Evolutionary conservation across 352 stramenopile genomes (phyloP), one percentile per base, ranked within the genome.

Genomic region (Pythium oligandrum): DNA sequence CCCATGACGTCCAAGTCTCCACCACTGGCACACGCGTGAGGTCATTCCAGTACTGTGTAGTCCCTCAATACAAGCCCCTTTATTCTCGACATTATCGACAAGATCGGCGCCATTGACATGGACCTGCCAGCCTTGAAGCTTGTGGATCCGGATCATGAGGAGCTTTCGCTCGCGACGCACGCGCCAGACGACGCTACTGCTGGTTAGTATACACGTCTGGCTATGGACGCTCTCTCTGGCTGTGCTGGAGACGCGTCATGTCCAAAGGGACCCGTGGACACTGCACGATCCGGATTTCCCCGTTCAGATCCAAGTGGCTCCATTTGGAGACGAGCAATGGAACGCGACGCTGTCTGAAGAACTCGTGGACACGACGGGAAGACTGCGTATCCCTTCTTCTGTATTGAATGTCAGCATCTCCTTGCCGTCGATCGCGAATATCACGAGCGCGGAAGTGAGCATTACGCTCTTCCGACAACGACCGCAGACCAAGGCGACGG

Each of bases 291-390:
- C 70, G 1, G 63, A 57, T 26, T 71, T 75, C 48, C 45, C 57
- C 0, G 63, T 78, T 3, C 35, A 44, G 31, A 53, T 78, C 33
- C 46, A 31, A 31, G 46, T 78, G 53, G 44, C 57, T 42, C 59
- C 70, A n/a, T 75, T 64, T 12, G 66, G 61, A 9, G 69, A 78
- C 49, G 57, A 62, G n/a, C n/a, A 57, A 30, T 71, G 59, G 65
- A 48, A 45, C 11, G 31, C 40, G 6, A 43, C 9, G 3, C 33
- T 9, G 12, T 35, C 43, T 4, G 34, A 58, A 10, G n/a, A 17
- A 26, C 42, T 9, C 42, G 10, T 26, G 6, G 6, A 36, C 1
- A n/a, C 35, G 55, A 11, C 3, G 12, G 44, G 43, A 9, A 40
- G 57, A 42, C 55, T 78, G 30, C 56, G 50, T 48, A 54, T 78